These are phyloP conservation scores for Phascolomyces articulosus DNA, from an alignment of 371 early-diverging fungal genomes.

Conservation along the genomic window DNA sequence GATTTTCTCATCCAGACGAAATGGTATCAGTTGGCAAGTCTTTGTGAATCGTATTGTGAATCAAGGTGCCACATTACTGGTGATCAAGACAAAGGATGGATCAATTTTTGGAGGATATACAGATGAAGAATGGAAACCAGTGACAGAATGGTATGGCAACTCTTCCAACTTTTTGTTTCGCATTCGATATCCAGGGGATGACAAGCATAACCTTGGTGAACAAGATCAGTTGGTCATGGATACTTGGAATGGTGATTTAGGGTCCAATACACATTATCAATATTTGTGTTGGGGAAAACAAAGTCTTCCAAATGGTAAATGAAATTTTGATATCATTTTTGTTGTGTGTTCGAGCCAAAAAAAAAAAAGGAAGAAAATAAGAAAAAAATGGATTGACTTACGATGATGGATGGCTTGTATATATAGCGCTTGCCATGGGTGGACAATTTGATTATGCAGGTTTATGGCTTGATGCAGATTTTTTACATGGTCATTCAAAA, in stretches of 20 bases:
- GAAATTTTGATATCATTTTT: neutral
- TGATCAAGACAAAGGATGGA: constrained; percentile 54
- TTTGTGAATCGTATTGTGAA: constrained; percentile 53
- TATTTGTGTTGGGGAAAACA: constrained; percentile 83
- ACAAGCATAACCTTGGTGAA: neutral
- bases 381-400: neutral
- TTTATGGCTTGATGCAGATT: constrained; percentile 74
- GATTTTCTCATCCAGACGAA: constrained; percentile 57
- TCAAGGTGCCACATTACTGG: constrained; percentile 52
- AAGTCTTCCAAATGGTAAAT: constrained; percentile 82
- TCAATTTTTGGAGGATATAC: constrained; percentile 79
- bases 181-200: neutral
- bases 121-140: constrained; percentile 56
- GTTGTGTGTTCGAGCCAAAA: no score
- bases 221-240: constrained; percentile 11
- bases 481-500: constrained; percentile 74
- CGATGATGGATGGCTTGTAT: neutral
- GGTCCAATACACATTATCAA: constrained; percentile 78
- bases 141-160: constrained; percentile 77
- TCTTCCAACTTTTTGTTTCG: constrained; percentile 69
- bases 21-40: constrained; percentile 71
- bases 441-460: constrained; percentile 88
- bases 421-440: constrained; percentile 69
- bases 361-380: neutral
- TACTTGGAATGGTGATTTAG: constrained; percentile 36